Conservation (phyloP, 2,329 filamentous ascomycete genomes). For the Fusarium succisae region DNA sequence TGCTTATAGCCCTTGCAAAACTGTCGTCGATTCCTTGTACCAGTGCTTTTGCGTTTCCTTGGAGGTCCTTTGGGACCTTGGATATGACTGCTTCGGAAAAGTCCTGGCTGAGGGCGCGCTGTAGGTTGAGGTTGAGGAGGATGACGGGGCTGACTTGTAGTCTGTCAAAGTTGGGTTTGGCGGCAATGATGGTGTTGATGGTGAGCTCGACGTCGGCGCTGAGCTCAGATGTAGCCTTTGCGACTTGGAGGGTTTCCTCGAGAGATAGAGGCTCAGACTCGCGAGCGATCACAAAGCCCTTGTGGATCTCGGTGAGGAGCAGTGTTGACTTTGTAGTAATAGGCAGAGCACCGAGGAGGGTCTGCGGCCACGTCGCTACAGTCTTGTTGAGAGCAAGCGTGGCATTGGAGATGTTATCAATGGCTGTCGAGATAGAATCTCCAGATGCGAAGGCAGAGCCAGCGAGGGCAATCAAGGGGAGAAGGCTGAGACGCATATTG, state of each 20-base stretch:
- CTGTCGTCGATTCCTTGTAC: conserved; percentile 50
- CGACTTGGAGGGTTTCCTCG: conserved; percentile 52
- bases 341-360: conserved; percentile 50
- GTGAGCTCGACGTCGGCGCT: conserved; percentile 50
- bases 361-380: conserved; percentile 51
- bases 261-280: conserved; percentile 50
- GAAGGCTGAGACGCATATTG: conserved; percentile 39
- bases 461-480: conserved; percentile 37
- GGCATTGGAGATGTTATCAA: conserved; percentile 47
- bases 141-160: conserved; percentile 55
- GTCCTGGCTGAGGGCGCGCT: conserved; percentile 52
- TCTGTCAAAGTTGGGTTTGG: conserved; percentile 56
- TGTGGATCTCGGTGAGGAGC: conserved; percentile 53
- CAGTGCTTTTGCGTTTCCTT: conserved; percentile 47
- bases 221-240: conserved; percentile 49
- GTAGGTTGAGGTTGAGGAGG: conserved; percentile 51
- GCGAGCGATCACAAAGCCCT: conserved; percentile 50
- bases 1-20: conserved; percentile 51
- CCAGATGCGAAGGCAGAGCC: conserved; percentile 46
- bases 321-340: conserved; percentile 52
- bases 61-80: conserved; percentile 52
- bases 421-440: conserved; percentile 47
- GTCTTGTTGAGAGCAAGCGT: conserved; percentile 48
- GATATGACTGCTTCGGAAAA: conserved; percentile 50
- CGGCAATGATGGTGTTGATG: conserved; percentile 49